A percentile compares a stretch with the other conserved stretches of the same genome.
phyloP scores from a whole-genome alignment of 2,329 filamentous ascomycete species.

The Cladosporium sphaerospermum region DNA sequence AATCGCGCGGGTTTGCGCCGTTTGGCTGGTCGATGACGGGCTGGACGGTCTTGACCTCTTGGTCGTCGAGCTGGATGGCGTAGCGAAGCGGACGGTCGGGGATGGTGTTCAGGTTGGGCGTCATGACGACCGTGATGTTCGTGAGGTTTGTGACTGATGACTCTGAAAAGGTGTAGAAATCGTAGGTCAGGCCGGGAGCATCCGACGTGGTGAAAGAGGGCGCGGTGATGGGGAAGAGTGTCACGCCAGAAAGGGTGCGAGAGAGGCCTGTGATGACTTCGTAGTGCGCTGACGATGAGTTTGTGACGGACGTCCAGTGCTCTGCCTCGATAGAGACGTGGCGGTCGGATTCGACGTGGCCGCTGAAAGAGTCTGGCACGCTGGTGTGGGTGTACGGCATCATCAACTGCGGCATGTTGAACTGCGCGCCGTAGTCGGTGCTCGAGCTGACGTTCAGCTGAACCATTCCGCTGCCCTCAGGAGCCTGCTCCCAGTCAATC shows the following conservation, averaged over 20 bases:
- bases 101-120: conserved; percentile 25
- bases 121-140: conserved; percentile 24
- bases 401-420: conserved; percentile 40
- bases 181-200: conserved; percentile 54
- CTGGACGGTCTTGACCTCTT: conserved; percentile 21
- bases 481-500: conserved; percentile 50
- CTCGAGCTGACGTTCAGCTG: conserved; percentile 50
- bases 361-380: conserved; percentile 49
- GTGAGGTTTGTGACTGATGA: conserved; percentile 37
- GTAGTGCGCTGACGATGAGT: conserved; percentile 36
- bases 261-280: conserved; percentile 50
- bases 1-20: conserved; percentile 38
- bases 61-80: conserved; percentile 31
- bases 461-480: conserved; percentile 32
- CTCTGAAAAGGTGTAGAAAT: conserved; percentile 55
- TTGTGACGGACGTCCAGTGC: conserved; percentile 25
- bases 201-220: conserved; percentile 45
- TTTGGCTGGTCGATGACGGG: conserved; percentile 23
- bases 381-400: conserved; percentile 49
- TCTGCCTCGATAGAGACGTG: conserved; percentile 34
- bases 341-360: conserved; percentile 57
- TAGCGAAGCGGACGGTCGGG: conserved; percentile 30
- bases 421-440: conserved; percentile 40
- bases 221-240: conserved; percentile 48
- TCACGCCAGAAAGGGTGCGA: conserved; percentile 53